Evolutionary conservation across 164 flowering plant genomes (phyloP), one percentile per base, ranked within the genome.

Genomic region (Vitis rotundifolia): DNA sequence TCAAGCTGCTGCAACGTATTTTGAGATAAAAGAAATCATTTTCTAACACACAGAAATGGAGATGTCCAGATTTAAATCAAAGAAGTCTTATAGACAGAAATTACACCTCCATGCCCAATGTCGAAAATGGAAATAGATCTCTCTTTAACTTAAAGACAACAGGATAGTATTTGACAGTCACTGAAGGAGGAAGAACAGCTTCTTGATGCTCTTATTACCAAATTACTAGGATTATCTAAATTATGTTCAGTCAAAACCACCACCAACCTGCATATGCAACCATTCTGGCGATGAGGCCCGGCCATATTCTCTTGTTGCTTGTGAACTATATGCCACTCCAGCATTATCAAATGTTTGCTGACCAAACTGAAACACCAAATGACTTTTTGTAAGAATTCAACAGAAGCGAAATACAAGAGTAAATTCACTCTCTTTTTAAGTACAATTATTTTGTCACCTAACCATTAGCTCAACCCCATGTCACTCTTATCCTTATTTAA

Each of bases 231-330:
- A 52, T 37, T 59, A 55, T 26, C 8, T 28, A 49, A 47, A 31
- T 66, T 55, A 79, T 66, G 83, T 74, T 78, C 88, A 69, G 49
- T 87, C 88, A 52, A 84, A 89, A 28, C 85, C 81, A 47, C 88
- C 81, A 48, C 93, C 89, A 59, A 89, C 69, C 76, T 85, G 90
- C 89, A 87, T 83, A 69, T 87, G 90, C 76, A 85, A 71, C 89
- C 88, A 87, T 50, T 88, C 90, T 16, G 87, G 89, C n/a, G 88
- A 81, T 58, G 87, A 62, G 37, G 76, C 79, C 16, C 82, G 82
- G 52, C 67, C 77, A 63, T 76, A 88, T 59, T 84, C 91, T 67
- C 86, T 78, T 29, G 90, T 49, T 22, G 83, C 77, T 80, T 87
- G 93, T 55, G 92, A 81, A 59, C 76, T 78, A 72, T 76, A 87